Base-by-base conservation (phyloP, 176 grass and related monocot species). In the Triticum monococcum region DNA sequence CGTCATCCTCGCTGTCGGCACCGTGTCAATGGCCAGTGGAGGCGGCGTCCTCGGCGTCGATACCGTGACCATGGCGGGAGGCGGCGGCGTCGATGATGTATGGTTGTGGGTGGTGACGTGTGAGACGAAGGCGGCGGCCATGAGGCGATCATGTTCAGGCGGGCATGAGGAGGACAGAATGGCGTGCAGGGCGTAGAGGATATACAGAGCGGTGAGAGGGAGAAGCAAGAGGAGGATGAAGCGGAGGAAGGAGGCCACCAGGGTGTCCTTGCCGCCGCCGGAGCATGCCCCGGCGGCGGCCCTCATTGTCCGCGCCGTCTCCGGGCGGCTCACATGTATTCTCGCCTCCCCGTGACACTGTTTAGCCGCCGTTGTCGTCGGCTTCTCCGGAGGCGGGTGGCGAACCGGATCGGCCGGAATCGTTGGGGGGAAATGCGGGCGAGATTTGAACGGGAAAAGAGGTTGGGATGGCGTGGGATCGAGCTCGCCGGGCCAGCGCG, bases 101-200 rank as follows among this genome's bases (percentile, higher is more conserved):
- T 65, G 38, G 8, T 84, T 84, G 12, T 40, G 18, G 48, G 32
- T 16, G 5, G 84, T n/a, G 45, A 79, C n/a, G 24, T 61, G 81
- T 30, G 73, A 56, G 5, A 17, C 28, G 28, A 70, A 50, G 73
- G 24, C 35, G 72, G 81, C 52, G 36, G 32, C 12, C 7, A 57
- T 11, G 5, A 73, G 9, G 75, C 23, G 5, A 13, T 65, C 5
- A 10, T 12, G 22, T 18, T 79, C 40, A 31, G 74, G 40, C 11
- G 74, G 73, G 45, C 52, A 78, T 30, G 78, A 64, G 22, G 88
- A 85, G 22, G 77, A 85, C 65, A 88, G 82, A 69, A 88, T 65
- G 50, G 87, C 77, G 82, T 90, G 89, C 20, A 93, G 35, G 9
- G 91, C 88, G 82, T 93, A 90, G 31, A 93, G 46, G 64, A 93